These are phyloP conservation scores for Lentinula sp. DNA, from an alignment of 768 basidiomycete genomes.

Conservation along the genomic window DNA sequence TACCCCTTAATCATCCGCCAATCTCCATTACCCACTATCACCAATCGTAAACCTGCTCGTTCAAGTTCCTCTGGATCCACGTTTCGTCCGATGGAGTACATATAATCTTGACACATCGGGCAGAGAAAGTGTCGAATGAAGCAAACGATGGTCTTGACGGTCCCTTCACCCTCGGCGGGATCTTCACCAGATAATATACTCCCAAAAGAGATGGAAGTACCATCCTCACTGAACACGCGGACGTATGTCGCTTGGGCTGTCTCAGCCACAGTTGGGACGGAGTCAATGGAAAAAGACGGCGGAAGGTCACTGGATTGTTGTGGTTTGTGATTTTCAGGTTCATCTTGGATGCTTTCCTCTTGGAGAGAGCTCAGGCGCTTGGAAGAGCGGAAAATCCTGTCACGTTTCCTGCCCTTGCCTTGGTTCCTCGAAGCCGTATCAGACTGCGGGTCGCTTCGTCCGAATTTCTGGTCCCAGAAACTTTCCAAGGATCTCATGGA, in stretches of 20 bases:
- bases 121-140: slow-evolving; percentile 73
- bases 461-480: not conserved
- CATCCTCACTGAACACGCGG: slow-evolving; percentile 48
- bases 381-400: not conserved
- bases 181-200: slow-evolving; percentile 25
- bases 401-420: not conserved
- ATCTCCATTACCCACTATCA: slow-evolving; percentile 63
- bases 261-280: slow-evolving; percentile 9
- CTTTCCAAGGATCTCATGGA: not conserved
- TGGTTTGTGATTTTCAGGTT: no score
- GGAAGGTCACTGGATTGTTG: no score
- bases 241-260: slow-evolving; percentile 33
- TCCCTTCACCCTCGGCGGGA: not conserved
- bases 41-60: slow-evolving; percentile 43
- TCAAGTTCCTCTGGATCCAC: slow-evolving; percentile 42
- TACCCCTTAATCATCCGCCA: slow-evolving; percentile 61
- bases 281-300: slow-evolving; percentile 5
- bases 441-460: not conserved
- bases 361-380: not conserved
- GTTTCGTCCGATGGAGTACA: slow-evolving; percentile 50
- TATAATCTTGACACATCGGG: slow-evolving; percentile 64
- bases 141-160: slow-evolving; percentile 45
- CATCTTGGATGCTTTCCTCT: not conserved
- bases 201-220: slow-evolving; percentile 47
- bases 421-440: not conserved